phyloP scores from a whole-genome alignment of 495 filamentous ascomycete genomes.

The Penicillium roqueforti region DNA sequence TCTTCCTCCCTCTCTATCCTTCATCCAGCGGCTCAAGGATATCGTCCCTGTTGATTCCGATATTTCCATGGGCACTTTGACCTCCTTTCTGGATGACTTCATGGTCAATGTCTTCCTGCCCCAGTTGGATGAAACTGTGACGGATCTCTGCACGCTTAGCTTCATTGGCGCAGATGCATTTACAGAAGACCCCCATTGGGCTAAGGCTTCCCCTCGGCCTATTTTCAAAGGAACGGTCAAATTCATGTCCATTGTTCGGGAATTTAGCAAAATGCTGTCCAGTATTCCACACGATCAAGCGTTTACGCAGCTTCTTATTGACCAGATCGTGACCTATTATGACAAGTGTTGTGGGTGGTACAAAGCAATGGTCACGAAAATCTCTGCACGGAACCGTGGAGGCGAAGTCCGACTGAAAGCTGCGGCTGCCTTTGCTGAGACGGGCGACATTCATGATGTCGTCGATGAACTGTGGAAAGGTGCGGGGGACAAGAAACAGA shows the following conservation, averaged over 20 bases:
- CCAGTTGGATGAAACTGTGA: constrained; percentile 90
- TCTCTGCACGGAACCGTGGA: constrained; percentile 34
- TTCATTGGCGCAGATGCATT: constrained; percentile 85
- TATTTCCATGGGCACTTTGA: constrained; percentile 80
- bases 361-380: constrained; percentile 53
- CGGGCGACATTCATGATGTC: constrained; percentile 62
- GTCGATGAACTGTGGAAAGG: constrained; percentile 59
- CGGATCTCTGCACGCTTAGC: constrained; percentile 76
- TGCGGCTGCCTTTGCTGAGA: constrained; percentile 65
- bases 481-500: constrained; percentile 27
- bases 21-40: constrained; percentile 84
- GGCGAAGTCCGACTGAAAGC: constrained; percentile 56
- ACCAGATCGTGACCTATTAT: constrained; percentile 84
- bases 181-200: constrained; percentile 81
- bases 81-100: constrained; percentile 96
- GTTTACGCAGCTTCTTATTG: constrained; percentile 86
- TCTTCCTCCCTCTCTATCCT: constrained; percentile 87
- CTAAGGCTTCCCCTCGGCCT: constrained; percentile 67
- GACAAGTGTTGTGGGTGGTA: constrained; percentile 90
- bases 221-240: constrained; percentile 90
- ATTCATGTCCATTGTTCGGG: constrained; percentile 80
- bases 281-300: constrained; percentile 94
- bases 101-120: constrained; percentile 97
- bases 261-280: constrained; percentile 91
- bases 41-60: constrained; percentile 84